Base-by-base conservation (phyloP, 2,329 filamentous ascomycete genomes). In the Corynespora cassiicola region DNA sequence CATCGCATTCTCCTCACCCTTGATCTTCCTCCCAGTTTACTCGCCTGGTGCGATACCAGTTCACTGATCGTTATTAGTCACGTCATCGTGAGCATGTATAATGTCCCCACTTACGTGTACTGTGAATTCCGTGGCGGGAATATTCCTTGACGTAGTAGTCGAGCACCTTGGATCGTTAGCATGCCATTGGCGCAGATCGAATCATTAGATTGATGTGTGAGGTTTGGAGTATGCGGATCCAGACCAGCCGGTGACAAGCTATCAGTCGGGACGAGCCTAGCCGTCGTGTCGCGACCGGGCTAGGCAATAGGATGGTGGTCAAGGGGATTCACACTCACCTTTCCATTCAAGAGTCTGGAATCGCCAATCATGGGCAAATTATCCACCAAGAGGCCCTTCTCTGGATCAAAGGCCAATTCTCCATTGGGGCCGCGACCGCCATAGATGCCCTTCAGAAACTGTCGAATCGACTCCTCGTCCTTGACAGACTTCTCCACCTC, bases 11-110 rank as follows among this genome's bases (percentile, higher is more conserved):
- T 9, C 54, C 61, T 59, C 57, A 73, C 67, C 56, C 56, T 41
- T 71, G 64, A 43, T 96, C 94, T 48, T 96, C 89, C 25, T 88
- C 79, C 62, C 77, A 87, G 68, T 95, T 96, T 48, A 85, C 67
- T 65, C 80, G 73, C 14, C 81, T 75, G 3, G 81, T 87, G 27
- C 90, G 84, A 72, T 99, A 99, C 88, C 90, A 96, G 70, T 91
- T 94, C 44, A 90, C 76, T 78, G 31, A 31, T 15, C 11, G 17
- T 23, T 6, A 30, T 60, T 31, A 61, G 54, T 31, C 28, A 42
- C 25, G 25, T 20, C 27, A 36, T 22, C 19, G n/a, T 32, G 21
- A 22, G 4, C 18, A 21, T 18, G 22, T n/a, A 21, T 24, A 21
- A 11, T 28, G 18, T 38, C 26, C 9, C 23, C 35, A 66, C 73